Conservation (phyloP, 352 stramenopile genomes). For the Globisporangium irregulare region DNA sequence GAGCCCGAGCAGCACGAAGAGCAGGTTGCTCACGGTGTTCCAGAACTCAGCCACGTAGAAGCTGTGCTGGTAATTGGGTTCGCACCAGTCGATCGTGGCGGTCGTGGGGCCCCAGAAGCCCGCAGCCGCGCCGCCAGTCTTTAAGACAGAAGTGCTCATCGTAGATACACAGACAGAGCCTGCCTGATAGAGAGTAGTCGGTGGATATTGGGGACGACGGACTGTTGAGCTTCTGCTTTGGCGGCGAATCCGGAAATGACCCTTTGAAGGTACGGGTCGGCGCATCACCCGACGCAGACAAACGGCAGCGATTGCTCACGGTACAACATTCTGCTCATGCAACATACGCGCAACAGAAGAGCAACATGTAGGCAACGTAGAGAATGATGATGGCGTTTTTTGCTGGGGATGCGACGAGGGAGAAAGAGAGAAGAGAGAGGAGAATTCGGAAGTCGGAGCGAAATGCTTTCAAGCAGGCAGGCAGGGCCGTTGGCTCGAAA, state of each 20-base stretch:
- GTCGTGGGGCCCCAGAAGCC: conserved; percentile 68
- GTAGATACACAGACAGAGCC: background rate
- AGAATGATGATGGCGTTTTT: conserved; percentile 2
- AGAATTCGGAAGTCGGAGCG: background rate
- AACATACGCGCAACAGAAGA: background rate
- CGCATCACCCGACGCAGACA: background rate
- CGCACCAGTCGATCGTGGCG: conserved; percentile 86
- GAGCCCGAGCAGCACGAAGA: conserved; percentile 72
- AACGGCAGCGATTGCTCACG: background rate
- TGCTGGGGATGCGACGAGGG: background rate
- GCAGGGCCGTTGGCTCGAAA: background rate
- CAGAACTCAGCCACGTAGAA: conserved; percentile 86
- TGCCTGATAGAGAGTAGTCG: background rate
- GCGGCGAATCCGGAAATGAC: conserved; percentile 2
- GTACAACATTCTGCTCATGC: background rate
- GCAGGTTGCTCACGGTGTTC: conserved; percentile 83
- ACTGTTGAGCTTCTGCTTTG: background rate
- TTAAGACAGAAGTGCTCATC: conserved; percentile 14
- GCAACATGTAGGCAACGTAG: background rate
- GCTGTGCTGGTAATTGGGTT: conserved; percentile 78
- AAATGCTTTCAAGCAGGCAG: background rate
- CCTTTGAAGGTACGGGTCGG: background rate
- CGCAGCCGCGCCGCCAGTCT: conserved; percentile 3
- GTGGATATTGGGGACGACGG: background rate
- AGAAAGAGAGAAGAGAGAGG: background rate